phyloP scores from a whole-genome alignment of 2,329 filamentous ascomycete species.

The Stagonosporopsis rhizophila region DNA sequence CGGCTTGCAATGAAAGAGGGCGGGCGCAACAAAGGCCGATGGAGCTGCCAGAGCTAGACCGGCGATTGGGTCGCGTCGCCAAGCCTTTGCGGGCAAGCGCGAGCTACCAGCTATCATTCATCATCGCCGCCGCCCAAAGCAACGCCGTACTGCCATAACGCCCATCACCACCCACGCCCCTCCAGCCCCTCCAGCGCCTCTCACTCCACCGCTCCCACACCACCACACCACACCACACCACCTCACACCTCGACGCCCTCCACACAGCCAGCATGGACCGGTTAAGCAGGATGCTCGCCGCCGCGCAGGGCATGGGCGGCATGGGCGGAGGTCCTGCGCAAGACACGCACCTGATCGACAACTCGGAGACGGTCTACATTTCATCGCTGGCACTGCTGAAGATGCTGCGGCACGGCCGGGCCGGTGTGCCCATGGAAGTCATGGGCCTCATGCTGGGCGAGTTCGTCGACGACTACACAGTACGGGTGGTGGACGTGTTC shows the following conservation, averaged over 20 bases:
- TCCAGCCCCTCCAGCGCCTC: not conserved
- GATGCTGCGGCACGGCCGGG: conserved; percentile 97
- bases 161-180: not conserved
- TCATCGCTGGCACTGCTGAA: conserved; percentile 96
- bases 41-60: conserved; percentile 10
- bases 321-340: conserved; percentile 60
- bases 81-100: not conserved
- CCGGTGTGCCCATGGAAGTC: conserved; percentile 99
- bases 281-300: conserved; percentile 85
- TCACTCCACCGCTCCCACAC: not conserved
- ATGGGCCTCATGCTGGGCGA: conserved; percentile 99
- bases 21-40: conserved; percentile 14
- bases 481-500: conserved; percentile 97
- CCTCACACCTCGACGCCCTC: not conserved
- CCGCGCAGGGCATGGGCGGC: conserved; percentile 70
- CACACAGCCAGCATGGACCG: conserved; percentile 73
- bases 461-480: conserved; percentile 98
- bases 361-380: conserved; percentile 99
- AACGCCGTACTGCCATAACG: not conserved
- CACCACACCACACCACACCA: not conserved
- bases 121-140: conserved; percentile 4
- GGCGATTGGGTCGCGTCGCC: too few relatives aligned
- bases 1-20: conserved; percentile 1
- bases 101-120: not conserved
- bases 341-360: conserved; percentile 94